Evolutionary conservation across 2,329 filamentous ascomycete genomes (phyloP).

Genomic region (Aureobasidium lini): DNA sequence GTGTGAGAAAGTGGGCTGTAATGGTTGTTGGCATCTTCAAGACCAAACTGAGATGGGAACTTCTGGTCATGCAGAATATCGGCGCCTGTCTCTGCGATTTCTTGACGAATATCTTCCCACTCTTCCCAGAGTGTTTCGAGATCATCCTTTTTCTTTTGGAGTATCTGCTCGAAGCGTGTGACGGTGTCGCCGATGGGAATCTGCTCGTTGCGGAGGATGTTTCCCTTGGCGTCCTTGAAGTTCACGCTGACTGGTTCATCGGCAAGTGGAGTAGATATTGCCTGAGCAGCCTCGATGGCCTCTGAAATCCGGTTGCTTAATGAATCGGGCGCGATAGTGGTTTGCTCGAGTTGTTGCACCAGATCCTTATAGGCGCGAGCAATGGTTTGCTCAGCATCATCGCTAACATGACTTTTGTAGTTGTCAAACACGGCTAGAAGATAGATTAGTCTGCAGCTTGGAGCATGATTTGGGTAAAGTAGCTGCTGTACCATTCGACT

Average conservation of each 20-base stretch:
- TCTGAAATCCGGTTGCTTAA: constrained; percentile 18
- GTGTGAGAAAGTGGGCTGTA: background rate
- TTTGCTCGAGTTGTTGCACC: constrained; percentile 16
- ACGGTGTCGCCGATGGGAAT: constrained; percentile 16
- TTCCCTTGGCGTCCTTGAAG: constrained; percentile 13
- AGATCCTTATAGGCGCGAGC: constrained; percentile 16
- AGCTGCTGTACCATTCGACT: constrained; percentile 10
- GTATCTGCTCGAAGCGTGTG: constrained; percentile 12
- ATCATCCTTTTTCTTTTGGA: background rate
- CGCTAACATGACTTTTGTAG: constrained; percentile 14
- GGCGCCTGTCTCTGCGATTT: constrained; percentile 7
- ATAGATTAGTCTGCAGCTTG: background rate
- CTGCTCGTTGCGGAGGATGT: background rate
- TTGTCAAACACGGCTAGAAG: constrained; percentile 15
- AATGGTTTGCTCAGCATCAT: constrained; percentile 9
- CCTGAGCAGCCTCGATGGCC: constrained; percentile 6
- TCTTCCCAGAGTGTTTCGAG: constrained; percentile 2
- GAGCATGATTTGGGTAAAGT: background rate
- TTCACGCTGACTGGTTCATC: constrained; percentile 18
- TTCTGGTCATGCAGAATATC: constrained; percentile 1
- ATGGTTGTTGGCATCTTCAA: background rate
- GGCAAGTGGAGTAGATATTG: constrained; percentile 18
- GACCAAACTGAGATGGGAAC: constrained; percentile 11
- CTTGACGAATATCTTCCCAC: background rate
- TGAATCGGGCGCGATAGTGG: constrained; percentile 16